phyloP scores from a whole-genome alignment of 345 rosid genomes.

The Gossypium bickii region DNA sequence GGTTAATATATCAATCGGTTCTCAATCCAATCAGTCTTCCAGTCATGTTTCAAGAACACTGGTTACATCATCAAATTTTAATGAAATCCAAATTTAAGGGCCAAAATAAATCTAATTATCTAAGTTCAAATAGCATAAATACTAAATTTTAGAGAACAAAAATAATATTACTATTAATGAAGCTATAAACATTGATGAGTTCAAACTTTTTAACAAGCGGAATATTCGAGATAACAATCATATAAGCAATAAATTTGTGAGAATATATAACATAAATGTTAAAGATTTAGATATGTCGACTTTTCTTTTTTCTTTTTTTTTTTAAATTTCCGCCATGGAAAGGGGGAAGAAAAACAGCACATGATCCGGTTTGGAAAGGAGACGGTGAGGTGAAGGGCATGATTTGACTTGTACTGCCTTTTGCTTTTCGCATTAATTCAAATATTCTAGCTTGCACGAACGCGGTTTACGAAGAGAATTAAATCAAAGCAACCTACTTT shows the following conservation, averaged over 20 bases:
- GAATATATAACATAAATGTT: too few species aligned
- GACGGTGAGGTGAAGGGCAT: neutral
- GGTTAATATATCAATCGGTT: too few species aligned
- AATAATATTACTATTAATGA: neutral
- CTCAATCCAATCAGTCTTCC: too few species aligned
- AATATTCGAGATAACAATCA: conserved; percentile 1
- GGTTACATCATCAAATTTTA: too few species aligned
- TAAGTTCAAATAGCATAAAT: too few species aligned
- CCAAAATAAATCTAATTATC: too few species aligned
- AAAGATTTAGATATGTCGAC: neutral
- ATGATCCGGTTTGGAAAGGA: neutral
- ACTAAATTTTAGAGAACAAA: too few species aligned
- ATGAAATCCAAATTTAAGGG: too few species aligned
- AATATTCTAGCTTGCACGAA: neutral
- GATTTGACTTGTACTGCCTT: neutral
- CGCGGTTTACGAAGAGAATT: neutral
- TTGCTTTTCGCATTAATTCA: neutral
- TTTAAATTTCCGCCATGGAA: neutral
- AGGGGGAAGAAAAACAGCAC: neutral
- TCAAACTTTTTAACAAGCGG: neutral
- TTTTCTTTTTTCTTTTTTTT: neutral
- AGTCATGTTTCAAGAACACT: too few species aligned
- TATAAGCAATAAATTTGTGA: neutral
- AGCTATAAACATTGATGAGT: neutral
- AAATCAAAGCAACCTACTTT: neutral